Evolutionary conservation across 805 yeast genomes (phyloP).

Genomic region (Saccharomyces kudriavzevii): DNA sequence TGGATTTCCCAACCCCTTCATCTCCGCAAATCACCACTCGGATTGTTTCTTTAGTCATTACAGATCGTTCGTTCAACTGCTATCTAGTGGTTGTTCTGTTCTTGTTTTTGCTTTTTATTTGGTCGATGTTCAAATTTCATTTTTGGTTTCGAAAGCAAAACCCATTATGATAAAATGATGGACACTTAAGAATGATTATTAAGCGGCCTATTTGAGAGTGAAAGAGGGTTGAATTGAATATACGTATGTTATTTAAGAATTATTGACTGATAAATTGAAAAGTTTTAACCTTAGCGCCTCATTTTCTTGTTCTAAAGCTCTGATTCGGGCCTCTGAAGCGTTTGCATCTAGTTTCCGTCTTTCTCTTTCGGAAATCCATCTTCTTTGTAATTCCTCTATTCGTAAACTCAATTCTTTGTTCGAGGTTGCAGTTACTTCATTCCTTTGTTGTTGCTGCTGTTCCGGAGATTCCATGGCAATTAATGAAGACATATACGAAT

Average conservation of each 20-base stretch:
- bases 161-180: background rate
- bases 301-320: constrained; percentile 51
- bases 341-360: constrained; percentile 53
- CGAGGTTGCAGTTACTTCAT: constrained; percentile 7
- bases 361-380: constrained; percentile 68
- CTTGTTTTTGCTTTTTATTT: background rate
- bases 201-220: background rate
- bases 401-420: constrained; percentile 40
- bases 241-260: background rate
- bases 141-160: background rate
- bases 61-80: background rate
- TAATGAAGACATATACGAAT: constrained; percentile 40
- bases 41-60: constrained; percentile 44
- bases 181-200: background rate
- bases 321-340: constrained; percentile 45
- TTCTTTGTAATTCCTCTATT: constrained; percentile 51
- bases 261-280: constrained; percentile 5
- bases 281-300: constrained; percentile 30
- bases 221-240: background rate
- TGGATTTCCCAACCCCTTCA: constrained; percentile 80
- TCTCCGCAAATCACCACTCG: constrained; percentile 92
- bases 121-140: background rate
- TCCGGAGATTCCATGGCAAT: constrained; percentile 11
- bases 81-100: background rate
- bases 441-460: constrained; percentile 2